Evolutionary conservation across 2,329 filamentous ascomycete genomes (phyloP), one percentile per base, ranked within the genome.

Genomic region (Fusarium sp.): DNA sequence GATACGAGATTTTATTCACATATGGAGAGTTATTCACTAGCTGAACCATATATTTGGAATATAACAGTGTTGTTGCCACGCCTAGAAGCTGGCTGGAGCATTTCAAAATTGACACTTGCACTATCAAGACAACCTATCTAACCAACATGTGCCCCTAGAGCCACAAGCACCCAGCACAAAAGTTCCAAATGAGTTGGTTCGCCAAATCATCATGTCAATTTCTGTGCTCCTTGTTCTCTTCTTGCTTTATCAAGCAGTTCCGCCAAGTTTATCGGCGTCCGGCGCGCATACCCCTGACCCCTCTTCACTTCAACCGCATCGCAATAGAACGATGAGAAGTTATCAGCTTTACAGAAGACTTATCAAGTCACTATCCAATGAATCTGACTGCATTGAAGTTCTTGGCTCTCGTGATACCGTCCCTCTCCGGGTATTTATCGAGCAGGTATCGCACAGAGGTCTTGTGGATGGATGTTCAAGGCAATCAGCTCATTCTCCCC

Each of bases 371-470:
- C 54, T 25, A 23, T 56, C 39, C 15, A 17, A 69, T 62, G 27
- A 68, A 33, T 19, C 69, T 60, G n/a, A 63, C 66, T 53, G 66
- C 65, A 31, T 58, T 61, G 27, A 57, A 46, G 46, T 56, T 51
- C 35, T 41, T 68, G 9, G 66, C 62, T 9, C 46, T 53, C 23
- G 59, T 69, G 53, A 69, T 61, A 35, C 65, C 65, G 15, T 56
- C 62, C 9, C 32, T 36, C 33, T 69, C 65, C 27, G 62, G 51
- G 48, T 68, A 65, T 44, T 61, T 69, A 23, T 69, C 67, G 36
- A 69, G 41, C 29, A 69, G 49, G 32, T 69, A 69, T 66, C 63
- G 62, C 38, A 65, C 67, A 65, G 69, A 51, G 15, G 48, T 50
- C 53, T 66, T 61, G 49, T 69, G 67, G 35, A 65, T 69, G 67